phyloP scores from a whole-genome alignment of 2,329 filamentous ascomycete species.

The Xylariaceae sp. region DNA sequence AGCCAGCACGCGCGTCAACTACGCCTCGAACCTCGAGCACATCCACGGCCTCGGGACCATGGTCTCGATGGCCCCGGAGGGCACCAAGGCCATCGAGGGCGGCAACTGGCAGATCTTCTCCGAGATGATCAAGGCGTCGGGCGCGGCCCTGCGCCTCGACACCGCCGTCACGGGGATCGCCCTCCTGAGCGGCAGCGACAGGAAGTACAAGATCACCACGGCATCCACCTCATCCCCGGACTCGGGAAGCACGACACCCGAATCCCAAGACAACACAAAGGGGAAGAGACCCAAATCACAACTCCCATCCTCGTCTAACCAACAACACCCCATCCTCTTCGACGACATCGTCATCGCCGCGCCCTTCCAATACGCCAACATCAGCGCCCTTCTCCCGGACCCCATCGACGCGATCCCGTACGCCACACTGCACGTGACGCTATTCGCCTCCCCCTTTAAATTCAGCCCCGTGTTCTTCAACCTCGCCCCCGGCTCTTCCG shows the following conservation, averaged over 20 bases:
- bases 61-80: constrained; percentile 82
- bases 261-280: too few relatives aligned
- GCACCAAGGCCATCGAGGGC: constrained; percentile 70
- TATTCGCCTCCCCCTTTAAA: constrained; percentile 73
- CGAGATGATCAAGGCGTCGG: constrained; percentile 65
- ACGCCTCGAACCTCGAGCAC: constrained; percentile 77
- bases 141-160: constrained; percentile 58
- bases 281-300: too few relatives aligned
- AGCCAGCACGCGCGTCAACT: constrained; percentile 88
- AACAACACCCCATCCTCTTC: constrained; percentile 51
- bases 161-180: constrained; percentile 51
- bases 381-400: constrained; percentile 59
- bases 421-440: constrained; percentile 78
- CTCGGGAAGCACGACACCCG: not conserved
- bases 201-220: constrained; percentile 44
- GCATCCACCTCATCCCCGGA: constrained; percentile 16
- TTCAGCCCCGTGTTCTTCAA: constrained; percentile 71
- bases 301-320: not conserved
- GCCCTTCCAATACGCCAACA: constrained; percentile 74
- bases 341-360: constrained; percentile 79
- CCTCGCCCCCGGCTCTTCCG: constrained; percentile 47
- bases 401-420: constrained; percentile 78
- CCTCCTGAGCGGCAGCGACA: constrained; percentile 3
- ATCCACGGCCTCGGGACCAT: constrained; percentile 89
- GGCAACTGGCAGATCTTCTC: constrained; percentile 95